Evolutionary conservation across 352 stramenopile genomes (phyloP).

Genomic region (Globisporangium mamillatum): DNA sequence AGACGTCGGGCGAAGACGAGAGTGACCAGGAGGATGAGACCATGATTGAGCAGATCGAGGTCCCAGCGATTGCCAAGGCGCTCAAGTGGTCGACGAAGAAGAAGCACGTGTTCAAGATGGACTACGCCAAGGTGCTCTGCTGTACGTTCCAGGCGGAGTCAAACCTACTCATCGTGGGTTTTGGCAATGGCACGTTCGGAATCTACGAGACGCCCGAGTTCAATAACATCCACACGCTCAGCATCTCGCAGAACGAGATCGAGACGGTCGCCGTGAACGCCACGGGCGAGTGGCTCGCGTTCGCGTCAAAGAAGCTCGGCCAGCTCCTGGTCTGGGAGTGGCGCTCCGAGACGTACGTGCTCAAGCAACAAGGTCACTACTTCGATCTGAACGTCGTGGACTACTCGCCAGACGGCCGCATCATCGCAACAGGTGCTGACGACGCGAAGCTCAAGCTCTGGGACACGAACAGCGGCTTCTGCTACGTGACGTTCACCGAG

Average conservation of each 20-base stretch:
- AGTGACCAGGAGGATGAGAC: conserved; percentile 30
- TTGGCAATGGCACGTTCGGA: conserved; percentile 97
- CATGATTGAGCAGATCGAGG: conserved; percentile 24
- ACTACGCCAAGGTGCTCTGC: conserved; percentile 86
- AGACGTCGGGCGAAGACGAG: conserved; percentile 30
- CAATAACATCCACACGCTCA: conserved; percentile 97
- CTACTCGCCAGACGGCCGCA: conserved; percentile 96
- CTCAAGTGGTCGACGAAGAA: conserved; percentile 84
- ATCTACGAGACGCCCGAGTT: conserved; percentile 96
- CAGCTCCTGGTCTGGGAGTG: conserved; percentile 99
- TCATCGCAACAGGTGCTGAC: conserved; percentile 97
- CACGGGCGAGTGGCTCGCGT: conserved; percentile 97
- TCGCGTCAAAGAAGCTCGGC: conserved; percentile 96
- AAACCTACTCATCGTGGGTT: conserved; percentile 93
- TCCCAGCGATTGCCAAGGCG: conserved; percentile 68
- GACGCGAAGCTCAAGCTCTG: conserved; percentile 99
- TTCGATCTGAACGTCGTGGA: conserved; percentile 97
- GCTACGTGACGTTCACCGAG: conserved; percentile 98
- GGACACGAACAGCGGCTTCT: conserved; percentile 98
- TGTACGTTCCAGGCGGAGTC: conserved; percentile 87
- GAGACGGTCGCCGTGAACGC: conserved; percentile 94
- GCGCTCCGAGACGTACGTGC: conserved; percentile 98
- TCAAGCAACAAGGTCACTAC: conserved; percentile 99
- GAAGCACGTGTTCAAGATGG: conserved; percentile 89
- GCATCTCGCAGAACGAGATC: conserved; percentile 88